These are phyloP conservation scores for Erodium texanum DNA, from an alignment of 441 rosid genomes.

Conservation along the genomic window DNA sequence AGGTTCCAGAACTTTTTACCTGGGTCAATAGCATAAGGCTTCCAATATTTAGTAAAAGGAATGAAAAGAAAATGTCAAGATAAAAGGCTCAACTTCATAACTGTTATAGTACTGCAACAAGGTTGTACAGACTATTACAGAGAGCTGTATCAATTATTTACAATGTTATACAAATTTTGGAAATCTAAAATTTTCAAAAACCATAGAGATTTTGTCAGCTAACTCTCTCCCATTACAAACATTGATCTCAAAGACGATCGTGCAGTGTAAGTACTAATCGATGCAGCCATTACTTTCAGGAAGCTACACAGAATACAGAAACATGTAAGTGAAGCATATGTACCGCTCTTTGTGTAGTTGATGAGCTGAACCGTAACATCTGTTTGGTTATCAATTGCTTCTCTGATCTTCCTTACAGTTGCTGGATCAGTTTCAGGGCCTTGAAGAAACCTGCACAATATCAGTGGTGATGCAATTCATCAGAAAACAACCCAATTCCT, in stretches of 20 bases:
- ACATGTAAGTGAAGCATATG: slow-evolving; percentile 5
- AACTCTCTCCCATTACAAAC: not conserved
- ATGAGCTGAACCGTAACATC: slow-evolving; percentile 95
- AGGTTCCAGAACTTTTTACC: slow-evolving; percentile 99
- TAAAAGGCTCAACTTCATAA: not conserved
- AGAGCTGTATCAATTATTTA: not conserved
- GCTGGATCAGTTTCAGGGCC: slow-evolving; percentile 97
- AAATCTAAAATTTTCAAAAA: too few species aligned
- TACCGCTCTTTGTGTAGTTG: slow-evolving; percentile 92
- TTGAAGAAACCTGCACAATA: slow-evolving; percentile 63
- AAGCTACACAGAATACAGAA: not conserved
- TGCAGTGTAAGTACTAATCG: not conserved
- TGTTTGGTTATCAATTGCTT: slow-evolving; percentile 80
- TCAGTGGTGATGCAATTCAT: slow-evolving; percentile 2
- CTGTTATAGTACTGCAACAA: not conserved
- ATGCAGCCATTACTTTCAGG: not conserved
- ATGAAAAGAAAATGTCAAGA: not conserved
- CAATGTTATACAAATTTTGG: not conserved
- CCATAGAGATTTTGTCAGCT: not conserved
- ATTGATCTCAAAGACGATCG: too few species aligned
- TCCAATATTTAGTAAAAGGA: slow-evolving; percentile 1
- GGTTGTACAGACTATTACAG: not conserved
- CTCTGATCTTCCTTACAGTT: slow-evolving; percentile 80
- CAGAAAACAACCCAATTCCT: not conserved
- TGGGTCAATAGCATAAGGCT: slow-evolving; percentile 19